phyloP scores from a whole-genome alignment of 495 filamentous ascomycete species.

The Aspergillus carlsbadensis region DNA sequence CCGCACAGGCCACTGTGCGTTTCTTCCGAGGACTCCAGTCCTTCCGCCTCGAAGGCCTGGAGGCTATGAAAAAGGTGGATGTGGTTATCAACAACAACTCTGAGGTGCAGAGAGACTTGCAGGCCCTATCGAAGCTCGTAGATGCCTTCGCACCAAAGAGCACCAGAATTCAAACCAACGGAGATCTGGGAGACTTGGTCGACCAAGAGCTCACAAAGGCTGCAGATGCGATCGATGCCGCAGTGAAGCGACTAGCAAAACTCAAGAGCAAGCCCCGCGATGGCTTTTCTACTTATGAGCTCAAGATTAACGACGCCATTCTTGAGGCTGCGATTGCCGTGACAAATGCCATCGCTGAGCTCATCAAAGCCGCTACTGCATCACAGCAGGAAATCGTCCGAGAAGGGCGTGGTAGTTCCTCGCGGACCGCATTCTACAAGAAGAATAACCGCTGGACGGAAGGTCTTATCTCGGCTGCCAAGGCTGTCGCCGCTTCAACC shows the following conservation, averaged over 20 bases:
- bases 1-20: constrained; percentile 83
- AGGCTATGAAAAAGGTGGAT: constrained; percentile 84
- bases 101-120: constrained; percentile 88
- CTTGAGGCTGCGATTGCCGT: constrained; percentile 92
- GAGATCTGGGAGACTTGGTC: constrained; percentile 90
- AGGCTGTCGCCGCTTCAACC: constrained; percentile 87
- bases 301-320: constrained; percentile 91
- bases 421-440: constrained; percentile 97
- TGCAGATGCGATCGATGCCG: constrained; percentile 93
- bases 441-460: constrained; percentile 99
- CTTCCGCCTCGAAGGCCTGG: constrained; percentile 87
- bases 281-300: constrained; percentile 93
- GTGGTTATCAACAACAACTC: constrained; percentile 95
- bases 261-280: constrained; percentile 92
- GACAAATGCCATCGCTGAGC: constrained; percentile 90
- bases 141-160: constrained; percentile 87
- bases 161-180: constrained; percentile 73
- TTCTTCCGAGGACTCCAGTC: constrained; percentile 96
- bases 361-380: constrained; percentile 93
- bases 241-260: constrained; percentile 81
- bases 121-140: constrained; percentile 86
- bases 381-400: constrained; percentile 98
- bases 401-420: constrained; percentile 84
- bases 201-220: constrained; percentile 89
- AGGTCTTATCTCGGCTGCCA: constrained; percentile 92